phyloP scores from a whole-genome alignment of 345 rosid species.

The Eucalyptus erythrocorys region DNA sequence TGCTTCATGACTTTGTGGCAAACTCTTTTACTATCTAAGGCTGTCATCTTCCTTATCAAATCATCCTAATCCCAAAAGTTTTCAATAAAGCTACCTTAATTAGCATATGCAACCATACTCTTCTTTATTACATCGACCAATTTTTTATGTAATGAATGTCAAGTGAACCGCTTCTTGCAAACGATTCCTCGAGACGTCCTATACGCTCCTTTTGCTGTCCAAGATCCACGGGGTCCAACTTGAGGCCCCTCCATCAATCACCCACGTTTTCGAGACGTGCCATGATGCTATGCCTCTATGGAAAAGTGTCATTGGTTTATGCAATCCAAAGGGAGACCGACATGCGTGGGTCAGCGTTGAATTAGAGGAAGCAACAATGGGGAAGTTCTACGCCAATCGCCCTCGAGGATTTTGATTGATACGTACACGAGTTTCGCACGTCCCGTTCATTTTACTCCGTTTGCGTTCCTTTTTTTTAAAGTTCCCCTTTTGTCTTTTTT shows the following conservation, averaged over 20 bases:
- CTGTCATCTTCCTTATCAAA: neutral
- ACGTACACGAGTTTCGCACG: neutral
- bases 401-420: neutral
- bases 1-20: accelerated
- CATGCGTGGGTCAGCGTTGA: neutral
- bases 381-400: neutral
- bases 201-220: neutral
- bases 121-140: accelerated
- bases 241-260: neutral
- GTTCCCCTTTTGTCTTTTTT: too few relatives aligned
- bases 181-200: neutral
- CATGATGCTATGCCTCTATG: neutral
- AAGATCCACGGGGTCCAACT: neutral
- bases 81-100: too few relatives aligned
- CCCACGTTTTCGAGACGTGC: neutral
- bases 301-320: neutral
- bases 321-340: neutral
- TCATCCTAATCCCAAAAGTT: neutral
- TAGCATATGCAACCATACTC: too few relatives aligned
- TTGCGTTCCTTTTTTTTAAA: neutral
- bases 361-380: neutral
- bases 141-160: too few relatives aligned
- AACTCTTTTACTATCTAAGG: neutral
- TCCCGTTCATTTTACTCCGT: neutral
- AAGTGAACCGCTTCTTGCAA: neutral